These are phyloP conservation scores for Immersiporthe knoxdaviesiana DNA, from an alignment of 2,329 filamentous ascomycete genomes.

Conservation along the genomic window DNA sequence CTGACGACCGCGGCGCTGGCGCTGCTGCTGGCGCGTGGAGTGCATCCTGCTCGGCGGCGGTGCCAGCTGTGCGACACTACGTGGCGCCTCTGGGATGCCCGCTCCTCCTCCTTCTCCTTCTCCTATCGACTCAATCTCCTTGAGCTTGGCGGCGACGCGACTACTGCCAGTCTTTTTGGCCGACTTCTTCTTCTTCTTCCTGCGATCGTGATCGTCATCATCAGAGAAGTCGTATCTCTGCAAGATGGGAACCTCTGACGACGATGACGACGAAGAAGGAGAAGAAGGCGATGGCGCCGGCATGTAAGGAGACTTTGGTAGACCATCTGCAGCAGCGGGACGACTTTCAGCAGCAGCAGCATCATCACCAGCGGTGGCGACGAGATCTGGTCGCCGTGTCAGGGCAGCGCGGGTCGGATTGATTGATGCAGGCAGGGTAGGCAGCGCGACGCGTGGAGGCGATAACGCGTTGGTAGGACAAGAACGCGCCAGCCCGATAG, in stretches of 20 bases:
- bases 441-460: conserved; percentile 14
- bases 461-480: neutral
- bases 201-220: conserved; percentile 8
- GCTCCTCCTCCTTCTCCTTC: neutral
- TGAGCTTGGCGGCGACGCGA: neutral
- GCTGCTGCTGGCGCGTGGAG: conserved; percentile 6
- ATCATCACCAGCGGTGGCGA: too few species aligned
- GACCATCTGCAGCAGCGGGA: too few species aligned
- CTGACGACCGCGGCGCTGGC: conserved; percentile 2
- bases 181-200: too few species aligned
- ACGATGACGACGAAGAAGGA: neutral
- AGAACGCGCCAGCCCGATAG: neutral
- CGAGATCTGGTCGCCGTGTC: neutral
- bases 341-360: too few species aligned
- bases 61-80: conserved; percentile 1
- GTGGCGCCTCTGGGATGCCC: conserved; percentile 3
- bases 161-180: neutral
- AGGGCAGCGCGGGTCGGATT: too few species aligned
- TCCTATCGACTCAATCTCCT: neutral
- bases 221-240: neutral
- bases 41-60: conserved; percentile 26
- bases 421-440: conserved; percentile 2
- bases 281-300: neutral
- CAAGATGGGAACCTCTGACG: neutral
- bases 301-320: neutral